A percentile compares a stretch with the other conserved stretches of the same genome.
Conservation (phyloP, 495 filamentous ascomycete species). For the Podospora australis region DNA sequence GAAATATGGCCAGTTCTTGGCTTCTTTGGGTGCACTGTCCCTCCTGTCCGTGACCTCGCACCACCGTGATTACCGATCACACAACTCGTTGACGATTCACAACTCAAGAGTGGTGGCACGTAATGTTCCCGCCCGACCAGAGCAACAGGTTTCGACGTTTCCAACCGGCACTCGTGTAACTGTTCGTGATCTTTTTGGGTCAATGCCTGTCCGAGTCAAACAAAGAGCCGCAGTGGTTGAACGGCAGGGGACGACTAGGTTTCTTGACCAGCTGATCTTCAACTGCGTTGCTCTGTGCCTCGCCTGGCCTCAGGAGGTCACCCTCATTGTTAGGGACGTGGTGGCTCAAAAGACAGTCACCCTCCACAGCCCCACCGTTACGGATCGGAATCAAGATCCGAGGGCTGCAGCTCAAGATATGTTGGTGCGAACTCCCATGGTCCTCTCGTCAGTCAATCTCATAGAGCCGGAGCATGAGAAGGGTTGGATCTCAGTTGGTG, state of each 20-base stretch:
- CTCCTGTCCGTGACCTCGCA: slow-evolving; percentile 74
- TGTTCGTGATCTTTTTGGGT: slow-evolving; percentile 85
- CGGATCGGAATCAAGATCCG: background rate
- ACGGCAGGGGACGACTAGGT: slow-evolving; percentile 35
- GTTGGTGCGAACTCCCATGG: slow-evolving; percentile 17
- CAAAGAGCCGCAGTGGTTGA: slow-evolving; percentile 60
- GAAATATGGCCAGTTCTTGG: slow-evolving; percentile 65
- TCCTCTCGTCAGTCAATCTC: slow-evolving; percentile 60
- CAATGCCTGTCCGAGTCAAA: slow-evolving; percentile 94
- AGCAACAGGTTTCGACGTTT: slow-evolving; percentile 50
- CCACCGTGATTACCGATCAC: slow-evolving; percentile 53
- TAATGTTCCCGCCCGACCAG: slow-evolving; percentile 54
- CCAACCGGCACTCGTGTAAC: slow-evolving; percentile 71
- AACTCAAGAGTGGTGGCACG: slow-evolving; percentile 63
- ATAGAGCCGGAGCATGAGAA: slow-evolving; percentile 43
- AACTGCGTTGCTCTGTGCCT: slow-evolving; percentile 58
- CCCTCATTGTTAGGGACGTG: slow-evolving; percentile 40
- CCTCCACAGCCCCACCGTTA: slow-evolving; percentile 9
- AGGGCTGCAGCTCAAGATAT: background rate
- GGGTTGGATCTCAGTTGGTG: slow-evolving; percentile 63
- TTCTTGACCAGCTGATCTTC: slow-evolving; percentile 63
- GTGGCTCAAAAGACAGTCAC: slow-evolving; percentile 8
- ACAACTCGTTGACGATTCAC: slow-evolving; percentile 67
- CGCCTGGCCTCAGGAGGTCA: slow-evolving; percentile 48
- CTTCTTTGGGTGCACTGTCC: slow-evolving; percentile 70